Percentiles rank a stretch among this genome's conserved stretches.
phyloP scores from a whole-genome alignment of 352 stramenopile genomes.

The Globisporangium iwayamae region DNA sequence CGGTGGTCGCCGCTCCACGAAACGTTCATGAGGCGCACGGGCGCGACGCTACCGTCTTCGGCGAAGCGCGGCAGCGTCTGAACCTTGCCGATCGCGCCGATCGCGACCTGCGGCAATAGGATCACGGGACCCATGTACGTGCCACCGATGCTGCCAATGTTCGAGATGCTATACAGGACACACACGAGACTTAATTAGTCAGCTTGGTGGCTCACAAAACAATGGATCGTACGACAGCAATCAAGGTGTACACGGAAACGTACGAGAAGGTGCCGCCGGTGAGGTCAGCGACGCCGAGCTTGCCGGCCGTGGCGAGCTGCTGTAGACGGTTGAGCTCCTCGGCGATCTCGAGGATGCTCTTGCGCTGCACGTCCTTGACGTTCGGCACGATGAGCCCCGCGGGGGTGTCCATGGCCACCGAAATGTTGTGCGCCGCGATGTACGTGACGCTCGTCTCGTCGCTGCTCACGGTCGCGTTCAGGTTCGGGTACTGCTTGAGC shows the following conservation, averaged over 20 bases:
- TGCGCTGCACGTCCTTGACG: slow-evolving; percentile 89
- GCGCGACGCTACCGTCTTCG: slow-evolving; percentile 75
- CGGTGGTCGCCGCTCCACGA: slow-evolving; percentile 98
- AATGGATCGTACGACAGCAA: slow-evolving; percentile 1
- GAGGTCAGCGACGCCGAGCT: slow-evolving; percentile 86
- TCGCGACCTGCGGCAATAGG: slow-evolving; percentile 94
- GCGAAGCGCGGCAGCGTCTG: slow-evolving; percentile 95
- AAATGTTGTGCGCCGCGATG: slow-evolving; percentile 95
- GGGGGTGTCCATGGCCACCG: slow-evolving; percentile 97
- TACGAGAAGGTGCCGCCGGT: slow-evolving; percentile 90
- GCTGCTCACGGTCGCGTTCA: slow-evolving; percentile 92
- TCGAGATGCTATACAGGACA: slow-evolving; percentile 58
- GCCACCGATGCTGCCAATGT: slow-evolving; percentile 96
- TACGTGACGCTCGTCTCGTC: slow-evolving; percentile 86
- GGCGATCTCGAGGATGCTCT: slow-evolving; percentile 82
- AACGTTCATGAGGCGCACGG: slow-evolving; percentile 93
- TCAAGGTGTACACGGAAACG: slow-evolving; percentile 14
- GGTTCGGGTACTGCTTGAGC: slow-evolving; percentile 89
- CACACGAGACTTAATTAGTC: slow-evolving; percentile 3
- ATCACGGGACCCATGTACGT: slow-evolving; percentile 97
- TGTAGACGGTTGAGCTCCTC: slow-evolving; percentile 89
- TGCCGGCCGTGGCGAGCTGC: slow-evolving; percentile 68
- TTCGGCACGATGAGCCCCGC: slow-evolving; percentile 96
- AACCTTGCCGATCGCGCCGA: slow-evolving; percentile 96
- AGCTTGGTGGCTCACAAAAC: background rate